Percentiles rank a stretch among this genome's conserved stretches.
Conservation (phyloP, 1,139 yeast genomes). For the Sugiyamaella grinbergsii region DNA sequence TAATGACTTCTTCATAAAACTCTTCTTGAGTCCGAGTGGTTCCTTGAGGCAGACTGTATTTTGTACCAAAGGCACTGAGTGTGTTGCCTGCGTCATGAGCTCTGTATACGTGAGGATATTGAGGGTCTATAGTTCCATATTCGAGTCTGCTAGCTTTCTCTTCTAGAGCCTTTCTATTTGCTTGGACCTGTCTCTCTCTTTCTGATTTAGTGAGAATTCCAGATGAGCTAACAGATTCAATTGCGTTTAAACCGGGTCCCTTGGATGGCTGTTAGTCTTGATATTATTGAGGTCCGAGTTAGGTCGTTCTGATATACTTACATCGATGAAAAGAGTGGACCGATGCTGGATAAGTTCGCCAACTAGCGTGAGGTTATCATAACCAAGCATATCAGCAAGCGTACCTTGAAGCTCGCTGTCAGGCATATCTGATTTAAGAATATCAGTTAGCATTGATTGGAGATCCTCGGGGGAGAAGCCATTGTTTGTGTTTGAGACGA, state of each 20-base stretch:
- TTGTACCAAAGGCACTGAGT: conserved; percentile 76
- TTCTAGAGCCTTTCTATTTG: conserved; percentile 17
- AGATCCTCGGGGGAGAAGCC: conserved; percentile 33
- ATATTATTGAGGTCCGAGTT: not conserved
- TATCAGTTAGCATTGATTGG: conserved; percentile 33
- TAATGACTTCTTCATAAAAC: conserved; percentile 78
- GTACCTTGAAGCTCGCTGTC: conserved; percentile 69
- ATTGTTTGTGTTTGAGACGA: not conserved
- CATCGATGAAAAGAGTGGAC: not conserved
- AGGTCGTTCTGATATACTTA: conserved; percentile 2
- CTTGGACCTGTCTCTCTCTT: conserved; percentile 15
- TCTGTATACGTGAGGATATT: conserved; percentile 87
- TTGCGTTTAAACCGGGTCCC: not conserved
- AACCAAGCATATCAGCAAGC: conserved; percentile 79
- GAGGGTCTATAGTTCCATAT: conserved; percentile 19
- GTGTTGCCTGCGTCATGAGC: conserved; percentile 68
- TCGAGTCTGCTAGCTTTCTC: conserved; percentile 18
- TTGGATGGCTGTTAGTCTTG: not conserved
- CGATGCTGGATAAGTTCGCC: conserved; percentile 59
- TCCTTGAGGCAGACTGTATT: conserved; percentile 77
- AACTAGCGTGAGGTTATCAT: conserved; percentile 79
- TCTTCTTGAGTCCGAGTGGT: conserved; percentile 61
- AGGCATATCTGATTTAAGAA: conserved; percentile 42
- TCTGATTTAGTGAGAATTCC: conserved; percentile 17
- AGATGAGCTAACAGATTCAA: not conserved